These are phyloP conservation scores for Neostapfia colusana DNA, from an alignment of 176 grass and related monocot genomes.

Conservation along the genomic window DNA sequence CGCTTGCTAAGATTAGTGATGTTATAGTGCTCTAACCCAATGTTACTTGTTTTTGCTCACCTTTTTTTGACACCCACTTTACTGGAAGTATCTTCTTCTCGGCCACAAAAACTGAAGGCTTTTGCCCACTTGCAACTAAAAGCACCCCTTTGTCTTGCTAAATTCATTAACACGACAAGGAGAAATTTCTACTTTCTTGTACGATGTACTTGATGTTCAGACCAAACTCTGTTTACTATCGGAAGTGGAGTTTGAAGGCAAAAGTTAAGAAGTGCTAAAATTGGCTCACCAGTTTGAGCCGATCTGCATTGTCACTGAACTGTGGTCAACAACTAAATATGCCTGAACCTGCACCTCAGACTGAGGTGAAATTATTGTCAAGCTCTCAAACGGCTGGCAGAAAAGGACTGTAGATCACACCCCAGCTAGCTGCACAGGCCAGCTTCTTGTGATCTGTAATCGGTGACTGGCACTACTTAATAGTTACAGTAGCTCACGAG, in stretches of 20 bases:
- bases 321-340: constrained; percentile 3
- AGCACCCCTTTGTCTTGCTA: constrained; percentile 18
- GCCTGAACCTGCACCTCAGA: not conserved
- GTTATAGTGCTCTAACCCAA: constrained; percentile 10
- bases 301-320: constrained; percentile 9
- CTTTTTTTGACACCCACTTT: constrained; percentile 11
- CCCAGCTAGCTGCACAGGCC: constrained; percentile 28
- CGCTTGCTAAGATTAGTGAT: not conserved
- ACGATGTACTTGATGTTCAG: constrained; percentile 2
- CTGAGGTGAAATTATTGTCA: constrained; percentile 23
- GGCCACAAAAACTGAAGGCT: constrained; percentile 18
- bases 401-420: constrained; percentile 8
- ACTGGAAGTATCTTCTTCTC: constrained; percentile 33
- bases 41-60: constrained; percentile 8
- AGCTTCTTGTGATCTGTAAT: constrained; percentile 33
- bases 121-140: constrained; percentile 40
- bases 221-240: not conserved
- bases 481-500: constrained; percentile 47
- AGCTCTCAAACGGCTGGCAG: constrained; percentile 19
- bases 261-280: not conserved
- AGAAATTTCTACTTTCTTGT: constrained; percentile 24
- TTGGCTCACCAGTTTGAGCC: not conserved
- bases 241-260: not conserved
- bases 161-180: constrained; percentile 20
- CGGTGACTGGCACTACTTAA: not conserved